Base-by-base conservation (phyloP, 768 basidiomycete genomes). In the Galerina marginata region DNA sequence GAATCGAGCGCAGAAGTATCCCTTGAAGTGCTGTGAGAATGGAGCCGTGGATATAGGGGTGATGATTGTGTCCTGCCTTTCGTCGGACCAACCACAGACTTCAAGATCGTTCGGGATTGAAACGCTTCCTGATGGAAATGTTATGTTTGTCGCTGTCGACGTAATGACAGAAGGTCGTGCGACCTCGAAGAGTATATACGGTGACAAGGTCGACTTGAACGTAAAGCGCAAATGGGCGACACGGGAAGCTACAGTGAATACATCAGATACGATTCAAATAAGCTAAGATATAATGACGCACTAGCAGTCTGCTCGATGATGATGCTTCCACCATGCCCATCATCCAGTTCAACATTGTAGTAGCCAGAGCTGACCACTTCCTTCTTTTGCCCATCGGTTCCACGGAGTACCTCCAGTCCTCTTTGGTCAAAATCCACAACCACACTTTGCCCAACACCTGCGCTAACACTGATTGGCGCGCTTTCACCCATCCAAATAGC, bases 401-500 rank as follows among this genome's bases (percentile, higher is more conserved):
- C 64, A 10, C 54, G 60, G 2, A 68, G 53, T 5, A 75, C 66
- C 1, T 59, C 61, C 73, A 91, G 75, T 1, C 86, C 87, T 9
- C 90, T 79, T 46, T 83, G 73, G 44, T 86, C 85, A 60, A 92
- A 90, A 4, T 76, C 76, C 9, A 81, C 74, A 42, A 80, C 79
- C 1, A 91, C 75, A 9, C 66, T 52, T 26, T 20, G 36, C 7
- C 46, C 76, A 4, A 79, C 72, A 6, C 90, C 89, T 10, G 90
- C 89, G 29, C 81, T 79, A 25, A 92, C 77, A 5, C 83, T 78
- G 2, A 87, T 83, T 49, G 84, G 83, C 0, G 83, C 90, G 62
- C 86, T 90, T 65, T 91, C 90, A 2, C 89, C 92, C 91, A 94
- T 93, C 92, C 91, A 93, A 39, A 94, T 93, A 0, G 92, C 92